phyloP scores from a whole-genome alignment of 805 yeast genomes.

The Barnettozyma salicaria region DNA sequence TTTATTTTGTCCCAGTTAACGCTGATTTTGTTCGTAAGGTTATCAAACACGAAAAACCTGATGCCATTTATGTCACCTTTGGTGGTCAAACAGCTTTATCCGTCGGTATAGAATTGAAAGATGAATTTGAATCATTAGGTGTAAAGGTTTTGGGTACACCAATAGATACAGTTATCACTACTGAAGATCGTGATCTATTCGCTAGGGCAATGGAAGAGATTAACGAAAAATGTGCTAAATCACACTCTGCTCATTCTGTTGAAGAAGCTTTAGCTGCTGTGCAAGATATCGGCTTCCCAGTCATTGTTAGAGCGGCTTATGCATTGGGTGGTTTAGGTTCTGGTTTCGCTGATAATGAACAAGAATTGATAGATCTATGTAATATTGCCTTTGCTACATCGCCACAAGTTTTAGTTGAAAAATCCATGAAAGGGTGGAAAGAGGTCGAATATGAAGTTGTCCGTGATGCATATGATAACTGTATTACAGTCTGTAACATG shows the following conservation, averaged over 20 bases:
- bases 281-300: conserved; percentile 84
- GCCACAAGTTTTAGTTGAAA: conserved; percentile 93
- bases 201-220: conserved; percentile 94
- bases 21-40: conserved; percentile 96
- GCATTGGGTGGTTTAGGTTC: conserved; percentile 98
- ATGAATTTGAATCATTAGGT: conserved; percentile 86
- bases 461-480: conserved; percentile 93
- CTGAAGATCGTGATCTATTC: conserved; percentile 96
- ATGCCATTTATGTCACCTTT: conserved; percentile 92
- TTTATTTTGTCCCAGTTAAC: conserved; percentile 95
- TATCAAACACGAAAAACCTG: conserved; percentile 91
- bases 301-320: conserved; percentile 94
- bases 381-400: conserved; percentile 90
- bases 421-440: conserved; percentile 98
- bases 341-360: conserved; percentile 89
- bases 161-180: conserved; percentile 91
- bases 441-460: conserved; percentile 98
- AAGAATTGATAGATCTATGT: conserved; percentile 78
- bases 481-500: conserved; percentile 99
- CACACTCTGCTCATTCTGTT: conserved; percentile 75
- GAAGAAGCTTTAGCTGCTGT: conserved; percentile 85
- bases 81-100: conserved; percentile 98
- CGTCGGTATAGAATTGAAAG: conserved; percentile 94
- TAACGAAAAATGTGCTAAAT: conserved; percentile 90
- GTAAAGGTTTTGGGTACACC: conserved; percentile 96